Conservation (phyloP, 441 rosid species). For the Manihot esculenta region DNA sequence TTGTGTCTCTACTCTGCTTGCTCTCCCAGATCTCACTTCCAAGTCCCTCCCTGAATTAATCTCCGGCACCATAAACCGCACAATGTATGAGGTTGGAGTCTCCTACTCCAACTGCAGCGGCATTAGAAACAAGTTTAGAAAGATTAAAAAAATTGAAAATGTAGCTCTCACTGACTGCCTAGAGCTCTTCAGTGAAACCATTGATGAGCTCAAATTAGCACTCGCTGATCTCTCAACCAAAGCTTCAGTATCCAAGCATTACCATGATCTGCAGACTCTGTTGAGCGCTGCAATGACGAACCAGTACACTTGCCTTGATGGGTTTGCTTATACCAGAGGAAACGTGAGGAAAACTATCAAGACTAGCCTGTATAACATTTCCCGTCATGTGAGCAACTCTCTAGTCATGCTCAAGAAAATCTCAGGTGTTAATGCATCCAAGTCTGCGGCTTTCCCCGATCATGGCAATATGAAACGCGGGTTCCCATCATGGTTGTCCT, state of each 20-base stretch:
- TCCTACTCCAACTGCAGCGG: slow-evolving; percentile 47
- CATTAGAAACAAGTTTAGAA: slow-evolving; percentile 27
- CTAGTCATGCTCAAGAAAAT: slow-evolving; percentile 60
- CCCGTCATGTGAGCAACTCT: slow-evolving; percentile 44
- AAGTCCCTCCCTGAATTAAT: slow-evolving; percentile 48
- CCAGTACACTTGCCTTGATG: slow-evolving; percentile 56
- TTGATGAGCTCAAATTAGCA: slow-evolving; percentile 52
- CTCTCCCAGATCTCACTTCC: slow-evolving; percentile 47
- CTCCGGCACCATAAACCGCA: slow-evolving; percentile 48
- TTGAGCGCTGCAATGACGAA: slow-evolving; percentile 70
- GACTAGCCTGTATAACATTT: slow-evolving; percentile 28
- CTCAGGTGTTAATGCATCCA: slow-evolving; percentile 38
- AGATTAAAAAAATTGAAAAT: slow-evolving; percentile 36
- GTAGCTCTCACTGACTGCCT: slow-evolving; percentile 69
- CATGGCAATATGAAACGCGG: slow-evolving; percentile 22
- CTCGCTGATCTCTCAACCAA: slow-evolving; percentile 48
- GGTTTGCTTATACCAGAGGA: slow-evolving; percentile 32
- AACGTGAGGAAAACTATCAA: slow-evolving; percentile 23
- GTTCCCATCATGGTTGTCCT: slow-evolving; percentile 28
- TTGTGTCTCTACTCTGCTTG: slow-evolving; percentile 54
- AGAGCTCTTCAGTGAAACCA: slow-evolving; percentile 56
- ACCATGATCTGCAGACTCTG: slow-evolving; percentile 46
- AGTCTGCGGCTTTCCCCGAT: slow-evolving; percentile 30
- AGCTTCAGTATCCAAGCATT: slow-evolving; percentile 42
- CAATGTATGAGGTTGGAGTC: slow-evolving; percentile 44